phyloP scores from a whole-genome alignment of 768 basidiomycete species.

The Pleurotus tuber-regium region DNA sequence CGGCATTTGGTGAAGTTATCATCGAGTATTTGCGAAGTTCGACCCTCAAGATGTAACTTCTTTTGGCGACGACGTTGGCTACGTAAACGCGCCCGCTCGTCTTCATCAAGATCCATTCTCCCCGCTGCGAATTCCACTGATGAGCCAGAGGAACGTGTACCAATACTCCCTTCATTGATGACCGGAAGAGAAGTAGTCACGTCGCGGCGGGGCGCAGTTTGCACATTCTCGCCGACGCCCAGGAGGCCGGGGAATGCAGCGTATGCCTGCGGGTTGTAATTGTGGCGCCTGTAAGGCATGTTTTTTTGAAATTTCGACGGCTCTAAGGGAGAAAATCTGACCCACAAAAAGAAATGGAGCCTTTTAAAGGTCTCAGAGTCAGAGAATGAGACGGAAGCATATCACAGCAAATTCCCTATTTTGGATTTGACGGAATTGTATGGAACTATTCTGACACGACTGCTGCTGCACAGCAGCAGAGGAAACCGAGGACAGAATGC shows the following conservation, averaged over 20 bases:
- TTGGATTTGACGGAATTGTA: not conserved
- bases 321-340: not conserved
- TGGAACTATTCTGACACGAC: not conserved
- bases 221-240: constrained; percentile 4
- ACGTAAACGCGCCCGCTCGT: constrained; percentile 6
- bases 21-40: not conserved
- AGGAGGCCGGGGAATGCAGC: constrained; percentile 9
- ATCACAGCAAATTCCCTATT: not conserved
- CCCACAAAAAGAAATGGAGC: not conserved
- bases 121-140: constrained; percentile 6
- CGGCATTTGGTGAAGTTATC: constrained; percentile 6
- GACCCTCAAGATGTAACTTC: constrained; percentile 5
- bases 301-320: constrained; percentile 8
- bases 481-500: constrained; percentile 9
- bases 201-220: constrained; percentile 8
- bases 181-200: constrained; percentile 1
- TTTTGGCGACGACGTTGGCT: constrained; percentile 5
- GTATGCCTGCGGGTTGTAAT: not conserved
- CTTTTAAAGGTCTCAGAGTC: constrained; percentile 9
- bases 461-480: constrained; percentile 7
- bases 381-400: constrained; percentile 2
- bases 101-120: constrained; percentile 6
- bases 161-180: constrained; percentile 4
- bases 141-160: constrained; percentile 6
- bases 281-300: constrained; percentile 3